These are phyloP conservation scores for Anaeramoeba ignava DNA, from an alignment of 78 protist genomes.

Conservation along the genomic window DNA sequence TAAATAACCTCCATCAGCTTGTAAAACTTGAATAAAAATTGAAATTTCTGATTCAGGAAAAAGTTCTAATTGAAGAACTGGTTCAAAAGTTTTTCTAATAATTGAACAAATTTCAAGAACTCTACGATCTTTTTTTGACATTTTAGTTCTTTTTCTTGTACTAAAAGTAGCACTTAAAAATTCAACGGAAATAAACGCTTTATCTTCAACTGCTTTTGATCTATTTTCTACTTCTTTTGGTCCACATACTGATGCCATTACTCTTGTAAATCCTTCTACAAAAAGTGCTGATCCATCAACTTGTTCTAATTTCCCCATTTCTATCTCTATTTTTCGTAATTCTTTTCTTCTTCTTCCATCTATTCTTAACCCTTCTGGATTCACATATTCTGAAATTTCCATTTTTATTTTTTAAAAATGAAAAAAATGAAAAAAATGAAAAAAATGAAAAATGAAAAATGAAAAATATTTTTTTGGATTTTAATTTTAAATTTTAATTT, in stretches of 20 bases:
- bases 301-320: conserved; percentile 26
- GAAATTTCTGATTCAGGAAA: conserved; percentile 74
- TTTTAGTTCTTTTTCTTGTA: conserved; percentile 31
- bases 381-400: not conserved
- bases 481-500: too few relatives aligned
- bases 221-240: conserved; percentile 45
- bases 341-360: conserved; percentile 26
- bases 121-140: conserved; percentile 1
- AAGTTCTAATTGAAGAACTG: conserved; percentile 32
- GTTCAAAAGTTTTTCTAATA: conserved; percentile 48
- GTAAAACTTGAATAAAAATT: conserved; percentile 68
- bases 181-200: conserved; percentile 51
- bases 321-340: not conserved
- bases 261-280: conserved; percentile 63
- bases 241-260: conserved; percentile 71
- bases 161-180: conserved; percentile 52
- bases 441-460: too few relatives aligned
- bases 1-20: conserved; percentile 86
- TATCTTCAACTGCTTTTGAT: not conserved
- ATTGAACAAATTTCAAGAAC: conserved; percentile 32
- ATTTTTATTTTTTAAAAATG: not conserved
- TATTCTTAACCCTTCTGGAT: conserved; percentile 10
- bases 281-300: conserved; percentile 77
- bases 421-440: not conserved
- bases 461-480: too few relatives aligned